Conservation (phyloP, 495 filamentous ascomycete genomes). For the Saxispiralis lemnorum region DNA sequence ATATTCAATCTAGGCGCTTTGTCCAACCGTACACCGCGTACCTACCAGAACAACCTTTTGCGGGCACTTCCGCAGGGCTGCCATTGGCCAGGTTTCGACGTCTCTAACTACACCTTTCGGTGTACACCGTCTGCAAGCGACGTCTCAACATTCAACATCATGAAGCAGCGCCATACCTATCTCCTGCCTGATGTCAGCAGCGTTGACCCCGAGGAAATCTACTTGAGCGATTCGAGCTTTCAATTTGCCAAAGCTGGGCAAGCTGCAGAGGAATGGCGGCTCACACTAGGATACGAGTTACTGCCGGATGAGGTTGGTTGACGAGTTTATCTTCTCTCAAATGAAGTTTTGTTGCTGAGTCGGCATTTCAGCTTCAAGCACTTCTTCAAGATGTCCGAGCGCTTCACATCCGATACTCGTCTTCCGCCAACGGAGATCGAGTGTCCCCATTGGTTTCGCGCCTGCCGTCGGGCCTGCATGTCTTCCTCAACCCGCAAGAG, state of each 20-base stretch:
- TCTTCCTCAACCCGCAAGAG: constrained; percentile 50
- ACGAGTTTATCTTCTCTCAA: background rate
- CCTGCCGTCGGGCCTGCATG: constrained; percentile 65
- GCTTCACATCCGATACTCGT: constrained; percentile 67
- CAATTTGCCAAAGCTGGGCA: constrained; percentile 30
- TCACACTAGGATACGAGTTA: constrained; percentile 57
- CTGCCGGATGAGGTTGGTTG: constrained; percentile 46
- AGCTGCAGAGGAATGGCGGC: constrained; percentile 61
- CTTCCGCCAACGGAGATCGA: constrained; percentile 34
- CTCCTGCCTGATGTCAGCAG: constrained; percentile 44
- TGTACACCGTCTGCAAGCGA: too few relatives aligned
- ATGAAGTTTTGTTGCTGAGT: too few relatives aligned
- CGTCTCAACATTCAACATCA: constrained; percentile 22
- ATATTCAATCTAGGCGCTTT: too few relatives aligned
- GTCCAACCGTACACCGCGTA: too few relatives aligned
- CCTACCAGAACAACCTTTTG: too few relatives aligned
- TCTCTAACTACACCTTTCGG: too few relatives aligned
- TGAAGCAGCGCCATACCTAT: constrained; percentile 78
- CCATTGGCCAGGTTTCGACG: too few relatives aligned
- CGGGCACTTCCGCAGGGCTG: too few relatives aligned
- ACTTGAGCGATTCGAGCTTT: constrained; percentile 32
- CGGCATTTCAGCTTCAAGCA: constrained; percentile 31
- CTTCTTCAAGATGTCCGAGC: constrained; percentile 52
- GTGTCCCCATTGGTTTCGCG: constrained; percentile 55
- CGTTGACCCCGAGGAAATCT: constrained; percentile 42